Conservation (phyloP, 495 filamentous ascomycete species). For the Immersiella caudata region DNA sequence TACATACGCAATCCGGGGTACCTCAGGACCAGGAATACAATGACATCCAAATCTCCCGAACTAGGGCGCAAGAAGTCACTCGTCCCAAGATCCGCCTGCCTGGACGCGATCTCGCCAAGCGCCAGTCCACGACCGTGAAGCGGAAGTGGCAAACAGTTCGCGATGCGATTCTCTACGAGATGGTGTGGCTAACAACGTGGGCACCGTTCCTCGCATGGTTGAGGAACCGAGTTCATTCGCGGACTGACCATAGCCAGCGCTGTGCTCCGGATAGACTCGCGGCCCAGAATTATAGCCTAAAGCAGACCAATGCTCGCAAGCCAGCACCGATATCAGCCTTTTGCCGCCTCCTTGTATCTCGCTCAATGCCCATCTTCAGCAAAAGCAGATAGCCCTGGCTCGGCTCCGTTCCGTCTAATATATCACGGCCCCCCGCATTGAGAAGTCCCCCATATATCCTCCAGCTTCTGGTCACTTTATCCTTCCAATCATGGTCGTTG, state of each 20-base stretch:
- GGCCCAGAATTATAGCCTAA: slow-evolving; percentile 26
- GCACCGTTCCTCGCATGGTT: neutral
- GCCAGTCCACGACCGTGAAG: neutral
- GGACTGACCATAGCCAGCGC: no score
- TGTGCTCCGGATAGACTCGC: slow-evolving; percentile 12
- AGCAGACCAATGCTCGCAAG: neutral
- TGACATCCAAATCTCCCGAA: neutral
- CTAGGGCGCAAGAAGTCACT: neutral
- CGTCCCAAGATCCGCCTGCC: neutral
- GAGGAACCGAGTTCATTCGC: neutral
- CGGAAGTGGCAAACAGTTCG: neutral
- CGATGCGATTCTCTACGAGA: neutral
- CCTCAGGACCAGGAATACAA: neutral
- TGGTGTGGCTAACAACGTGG: neutral
- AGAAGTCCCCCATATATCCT: slow-evolving; percentile 27
- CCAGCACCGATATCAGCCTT: slow-evolving; percentile 21
- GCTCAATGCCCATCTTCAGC: slow-evolving; percentile 29
- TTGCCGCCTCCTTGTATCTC: slow-evolving; percentile 24
- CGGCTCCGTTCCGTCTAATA: slow-evolving; percentile 32
- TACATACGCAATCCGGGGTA: neutral
- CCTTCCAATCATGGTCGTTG: slow-evolving; percentile 34
- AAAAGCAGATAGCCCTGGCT: slow-evolving; percentile 15
- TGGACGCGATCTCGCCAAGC: neutral
- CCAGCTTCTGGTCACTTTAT: slow-evolving; percentile 27
- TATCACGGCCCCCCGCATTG: slow-evolving; percentile 23